Conservation (phyloP, 352 stramenopile species). For the Phytopythium sindhum region DNA sequence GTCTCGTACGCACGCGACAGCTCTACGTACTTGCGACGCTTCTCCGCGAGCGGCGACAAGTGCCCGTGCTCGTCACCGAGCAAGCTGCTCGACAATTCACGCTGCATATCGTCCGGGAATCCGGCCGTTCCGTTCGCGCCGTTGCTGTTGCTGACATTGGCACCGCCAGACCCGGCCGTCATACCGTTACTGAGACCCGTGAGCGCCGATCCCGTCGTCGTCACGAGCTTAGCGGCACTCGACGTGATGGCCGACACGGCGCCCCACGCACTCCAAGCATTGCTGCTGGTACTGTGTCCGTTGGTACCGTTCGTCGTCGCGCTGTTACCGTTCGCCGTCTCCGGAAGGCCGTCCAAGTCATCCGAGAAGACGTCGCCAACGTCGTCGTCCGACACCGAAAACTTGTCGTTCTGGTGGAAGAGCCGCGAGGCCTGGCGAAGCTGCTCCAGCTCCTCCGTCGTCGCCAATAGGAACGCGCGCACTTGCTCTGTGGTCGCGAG, state of each 20-base stretch:
- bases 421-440: slow-evolving; percentile 43
- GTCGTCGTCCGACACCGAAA: slow-evolving; percentile 16
- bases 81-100: slow-evolving; percentile 63
- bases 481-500: slow-evolving; percentile 70
- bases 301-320: slow-evolving; percentile 11
- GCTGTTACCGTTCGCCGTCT: slow-evolving; percentile 26
- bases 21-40: slow-evolving; percentile 63
- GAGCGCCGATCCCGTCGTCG: slow-evolving; percentile 55
- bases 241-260: slow-evolving; percentile 70
- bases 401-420: slow-evolving; percentile 28
- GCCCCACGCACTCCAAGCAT: slow-evolving; percentile 65
- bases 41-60: slow-evolving; percentile 21
- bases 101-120: slow-evolving; percentile 10
- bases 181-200: slow-evolving; percentile 30
- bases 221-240: slow-evolving; percentile 73
- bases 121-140: slow-evolving; percentile 7
- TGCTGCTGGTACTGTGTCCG: slow-evolving; percentile 19
- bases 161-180: slow-evolving; percentile 11
- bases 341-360: slow-evolving; percentile 18
- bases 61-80: slow-evolving; percentile 18
- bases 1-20: slow-evolving; percentile 59
- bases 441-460: slow-evolving; percentile 79
- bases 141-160: slow-evolving; percentile 7
- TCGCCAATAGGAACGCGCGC: slow-evolving; percentile 69
- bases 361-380: slow-evolving; percentile 41